Percentiles rank a stretch among this genome's conserved stretches.
Evolutionary conservation across 75 land plant species (phyloP).

Genomic region (Adiantum capillusveneris): DNA sequence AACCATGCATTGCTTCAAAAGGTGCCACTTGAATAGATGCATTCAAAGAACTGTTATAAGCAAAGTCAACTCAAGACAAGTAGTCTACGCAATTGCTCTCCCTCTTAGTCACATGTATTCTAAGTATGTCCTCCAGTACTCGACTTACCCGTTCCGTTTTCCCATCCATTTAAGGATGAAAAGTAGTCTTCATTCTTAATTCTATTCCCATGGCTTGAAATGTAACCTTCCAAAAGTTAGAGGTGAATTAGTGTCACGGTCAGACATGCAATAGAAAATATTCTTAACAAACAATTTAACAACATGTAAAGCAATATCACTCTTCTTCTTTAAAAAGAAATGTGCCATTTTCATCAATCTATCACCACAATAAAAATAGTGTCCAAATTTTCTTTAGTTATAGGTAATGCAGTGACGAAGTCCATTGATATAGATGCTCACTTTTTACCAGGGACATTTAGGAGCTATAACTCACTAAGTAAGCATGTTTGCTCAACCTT

Average conservation of each 20-base stretch:
- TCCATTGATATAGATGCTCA: slow-evolving; percentile 20
- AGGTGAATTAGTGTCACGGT: slow-evolving; percentile 11
- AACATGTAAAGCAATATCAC: not conserved
- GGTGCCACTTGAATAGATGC: slow-evolving; percentile 8
- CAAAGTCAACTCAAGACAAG: slow-evolving; percentile 25
- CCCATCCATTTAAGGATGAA: slow-evolving; percentile 30
- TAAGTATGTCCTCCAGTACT: slow-evolving; percentile 9
- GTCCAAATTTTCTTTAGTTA: slow-evolving; percentile 1
- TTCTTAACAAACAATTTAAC: slow-evolving; percentile 12
- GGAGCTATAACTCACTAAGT: slow-evolving; percentile 16
- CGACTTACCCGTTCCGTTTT: slow-evolving; percentile 16
- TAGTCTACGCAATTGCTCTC: slow-evolving; percentile 14
- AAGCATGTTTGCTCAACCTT: slow-evolving; percentile 3
- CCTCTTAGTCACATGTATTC: slow-evolving; percentile 6
- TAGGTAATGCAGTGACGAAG: too few relatives aligned
- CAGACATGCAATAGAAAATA: slow-evolving; percentile 8
- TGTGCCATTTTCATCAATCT: slow-evolving; percentile 13
- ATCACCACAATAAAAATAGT: slow-evolving; percentile 17
- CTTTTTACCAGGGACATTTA: slow-evolving; percentile 9
- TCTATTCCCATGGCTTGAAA: slow-evolving; percentile 2
- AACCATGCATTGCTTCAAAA: slow-evolving; percentile 6
- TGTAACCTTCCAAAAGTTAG: slow-evolving; percentile 15
- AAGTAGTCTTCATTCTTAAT: not conserved
- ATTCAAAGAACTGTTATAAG: slow-evolving; percentile 28
- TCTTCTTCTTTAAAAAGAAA: not conserved